These are phyloP conservation scores for Aspergillus avenaceus DNA, from an alignment of 495 filamentous ascomycete genomes.

Conservation along the genomic window DNA sequence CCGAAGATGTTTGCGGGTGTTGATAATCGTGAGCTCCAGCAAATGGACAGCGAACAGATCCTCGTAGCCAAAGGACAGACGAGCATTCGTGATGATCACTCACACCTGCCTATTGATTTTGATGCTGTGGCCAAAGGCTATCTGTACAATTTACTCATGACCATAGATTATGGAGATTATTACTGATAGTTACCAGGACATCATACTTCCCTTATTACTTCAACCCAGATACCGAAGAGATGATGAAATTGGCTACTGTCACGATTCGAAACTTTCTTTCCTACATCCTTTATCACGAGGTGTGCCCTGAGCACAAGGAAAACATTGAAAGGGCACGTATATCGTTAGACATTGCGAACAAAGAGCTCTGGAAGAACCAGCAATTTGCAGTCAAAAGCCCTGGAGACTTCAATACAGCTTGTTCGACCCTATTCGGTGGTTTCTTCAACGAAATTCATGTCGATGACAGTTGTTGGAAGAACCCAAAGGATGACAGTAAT, in stretches of 20 bases:
- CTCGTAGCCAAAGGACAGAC: constrained; percentile 37
- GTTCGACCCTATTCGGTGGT: constrained; percentile 57
- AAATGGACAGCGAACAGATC: constrained; percentile 60
- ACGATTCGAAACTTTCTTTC: constrained; percentile 84
- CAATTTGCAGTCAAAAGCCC: constrained; percentile 52
- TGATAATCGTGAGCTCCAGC: constrained; percentile 45
- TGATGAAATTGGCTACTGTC: constrained; percentile 48
- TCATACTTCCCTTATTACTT: constrained; percentile 45
- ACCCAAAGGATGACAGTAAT: constrained; percentile 13
- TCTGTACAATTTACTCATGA: constrained; percentile 48
- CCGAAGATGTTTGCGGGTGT: constrained; percentile 65
- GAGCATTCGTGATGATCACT: constrained; percentile 18
- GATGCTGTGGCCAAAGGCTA: constrained; percentile 71
- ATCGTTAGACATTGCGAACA: constrained; percentile 63
- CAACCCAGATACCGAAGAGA: constrained; percentile 40
- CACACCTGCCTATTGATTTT: constrained; percentile 76
- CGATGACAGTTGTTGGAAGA: constrained; percentile 21
- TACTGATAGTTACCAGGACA: constrained; percentile 23
- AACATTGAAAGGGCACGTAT: constrained; percentile 62
- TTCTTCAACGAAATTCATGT: constrained; percentile 32
- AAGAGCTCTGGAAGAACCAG: constrained; percentile 58
- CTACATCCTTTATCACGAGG: constrained; percentile 78
- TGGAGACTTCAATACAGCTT: constrained; percentile 70
- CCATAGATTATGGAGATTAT: not conserved
- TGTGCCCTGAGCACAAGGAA: constrained; percentile 72